These are phyloP conservation scores for Cronartium ribicola DNA, from an alignment of 1,284 basidiomycete genomes.

Conservation along the genomic window DNA sequence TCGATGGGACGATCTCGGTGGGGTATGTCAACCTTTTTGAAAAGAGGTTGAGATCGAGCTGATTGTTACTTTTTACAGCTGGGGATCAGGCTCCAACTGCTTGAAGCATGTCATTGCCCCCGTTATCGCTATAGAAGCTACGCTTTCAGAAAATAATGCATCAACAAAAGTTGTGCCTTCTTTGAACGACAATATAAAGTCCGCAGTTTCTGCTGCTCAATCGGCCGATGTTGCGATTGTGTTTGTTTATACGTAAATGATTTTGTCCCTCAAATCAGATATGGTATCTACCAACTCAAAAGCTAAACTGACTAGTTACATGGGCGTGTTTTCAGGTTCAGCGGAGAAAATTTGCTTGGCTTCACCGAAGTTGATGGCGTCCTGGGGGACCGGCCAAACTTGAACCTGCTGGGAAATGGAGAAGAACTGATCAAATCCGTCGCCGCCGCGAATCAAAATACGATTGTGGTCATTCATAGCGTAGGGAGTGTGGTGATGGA, in stretches of 20 bases:
- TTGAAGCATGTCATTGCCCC: slow-evolving; percentile 33
- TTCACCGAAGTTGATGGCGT: not conserved
- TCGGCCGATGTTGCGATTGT: slow-evolving; percentile 33
- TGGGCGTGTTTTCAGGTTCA: not conserved
- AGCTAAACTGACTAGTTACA: not conserved
- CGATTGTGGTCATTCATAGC: slow-evolving; percentile 73
- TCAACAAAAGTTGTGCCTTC: slow-evolving; percentile 18
- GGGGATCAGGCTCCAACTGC: slow-evolving; percentile 38
- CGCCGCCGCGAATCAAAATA: slow-evolving; percentile 59
- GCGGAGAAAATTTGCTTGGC: not conserved
- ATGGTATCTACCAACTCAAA: not conserved
- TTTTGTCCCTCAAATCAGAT: not conserved
- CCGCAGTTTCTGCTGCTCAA: slow-evolving; percentile 43
- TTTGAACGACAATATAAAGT: slow-evolving; percentile 22
- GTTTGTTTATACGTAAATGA: slow-evolving; percentile 42
- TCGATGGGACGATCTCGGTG: not conserved
- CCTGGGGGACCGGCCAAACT: slow-evolving; percentile 46
- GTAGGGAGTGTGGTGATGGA: slow-evolving; percentile 45
- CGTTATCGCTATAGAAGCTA: slow-evolving; percentile 25
- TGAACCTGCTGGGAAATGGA: slow-evolving; percentile 51
- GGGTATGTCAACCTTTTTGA: not conserved
- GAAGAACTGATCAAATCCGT: slow-evolving; percentile 52
- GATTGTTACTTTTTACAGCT: not conserved
- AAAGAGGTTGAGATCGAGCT: not conserved
- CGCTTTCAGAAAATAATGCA: not conserved